These are phyloP conservation scores for Strombidium stylifer DNA, from an alignment of 73 alveolate species.

Conservation along the genomic window DNA sequence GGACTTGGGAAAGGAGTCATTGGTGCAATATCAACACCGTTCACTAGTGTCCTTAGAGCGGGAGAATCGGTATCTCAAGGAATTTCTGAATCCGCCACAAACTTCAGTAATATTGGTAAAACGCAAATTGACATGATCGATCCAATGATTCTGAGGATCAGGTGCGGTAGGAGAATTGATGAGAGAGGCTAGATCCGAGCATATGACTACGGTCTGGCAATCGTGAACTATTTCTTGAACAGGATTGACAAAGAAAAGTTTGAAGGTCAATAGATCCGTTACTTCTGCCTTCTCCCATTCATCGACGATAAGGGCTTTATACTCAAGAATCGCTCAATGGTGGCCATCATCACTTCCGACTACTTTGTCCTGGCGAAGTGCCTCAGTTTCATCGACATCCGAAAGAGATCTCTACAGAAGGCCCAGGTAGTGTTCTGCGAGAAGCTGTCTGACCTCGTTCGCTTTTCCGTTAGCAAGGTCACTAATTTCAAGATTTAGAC, in stretches of 20 bases:
- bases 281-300: constrained; percentile 28
- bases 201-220: constrained; percentile 27
- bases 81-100: constrained; percentile 63
- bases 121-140: constrained; percentile 51
- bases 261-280: not conserved
- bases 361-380: no score
- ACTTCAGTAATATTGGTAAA: constrained; percentile 27
- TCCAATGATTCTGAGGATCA: constrained; percentile 68
- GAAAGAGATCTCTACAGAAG: no score
- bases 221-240: not conserved
- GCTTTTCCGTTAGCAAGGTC: no score
- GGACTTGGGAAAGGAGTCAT: constrained; percentile 85
- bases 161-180: constrained; percentile 83
- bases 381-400: no score
- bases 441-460: no score
- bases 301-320: constrained; percentile 1
- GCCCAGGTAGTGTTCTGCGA: no score
- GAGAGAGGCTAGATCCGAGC: constrained; percentile 11
- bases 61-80: constrained; percentile 76
- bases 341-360: no score
- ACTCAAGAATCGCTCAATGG: no score
- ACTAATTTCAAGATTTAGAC: no score
- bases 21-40: constrained; percentile 85
- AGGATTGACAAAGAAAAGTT: constrained; percentile 1
- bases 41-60: constrained; percentile 72